A percentile compares a stretch with the other conserved stretches of the same genome.
phyloP scores from a whole-genome alignment of 345 rosid species.

The Euphorbia lathyris region DNA sequence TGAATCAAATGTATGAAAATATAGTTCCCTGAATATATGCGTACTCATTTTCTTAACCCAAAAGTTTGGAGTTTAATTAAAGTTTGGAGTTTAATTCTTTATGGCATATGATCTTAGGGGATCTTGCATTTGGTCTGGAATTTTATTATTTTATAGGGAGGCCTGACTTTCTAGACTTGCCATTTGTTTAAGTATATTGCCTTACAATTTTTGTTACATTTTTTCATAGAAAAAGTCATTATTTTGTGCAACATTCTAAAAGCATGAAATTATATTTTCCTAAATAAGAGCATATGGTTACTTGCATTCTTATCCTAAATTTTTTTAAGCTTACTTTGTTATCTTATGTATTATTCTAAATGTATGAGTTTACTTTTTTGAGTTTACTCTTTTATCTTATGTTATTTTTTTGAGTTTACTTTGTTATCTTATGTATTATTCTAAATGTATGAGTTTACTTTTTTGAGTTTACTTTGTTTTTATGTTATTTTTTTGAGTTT shows the following conservation, averaged over 20 bases:
- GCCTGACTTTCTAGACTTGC: not conserved
- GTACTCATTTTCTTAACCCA: not conserved
- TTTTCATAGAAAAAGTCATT: not conserved
- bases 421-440: not conserved
- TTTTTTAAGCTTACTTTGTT: not conserved
- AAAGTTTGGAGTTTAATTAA: too few relatives aligned
- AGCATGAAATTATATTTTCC: not conserved
- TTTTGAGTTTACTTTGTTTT: too few relatives aligned
- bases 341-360: not conserved
- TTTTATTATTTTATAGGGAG: too few relatives aligned
- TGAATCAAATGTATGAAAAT: not conserved
- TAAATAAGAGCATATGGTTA: not conserved
- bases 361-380: too few relatives aligned
- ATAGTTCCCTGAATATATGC: not conserved
- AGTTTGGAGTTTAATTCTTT: not conserved
- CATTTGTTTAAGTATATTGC: not conserved
- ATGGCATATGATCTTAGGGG: not conserved
- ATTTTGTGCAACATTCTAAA: not conserved
- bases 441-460: too few relatives aligned
- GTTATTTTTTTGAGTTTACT: not conserved
- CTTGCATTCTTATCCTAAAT: not conserved
- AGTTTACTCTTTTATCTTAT: too few relatives aligned
- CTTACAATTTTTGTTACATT: not conserved
- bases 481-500: not conserved
- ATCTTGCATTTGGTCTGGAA: conserved; percentile 1